Conservation (phyloP, 1,284 basidiomycete genomes). For the Neotropicomus parvogracilis region DNA sequence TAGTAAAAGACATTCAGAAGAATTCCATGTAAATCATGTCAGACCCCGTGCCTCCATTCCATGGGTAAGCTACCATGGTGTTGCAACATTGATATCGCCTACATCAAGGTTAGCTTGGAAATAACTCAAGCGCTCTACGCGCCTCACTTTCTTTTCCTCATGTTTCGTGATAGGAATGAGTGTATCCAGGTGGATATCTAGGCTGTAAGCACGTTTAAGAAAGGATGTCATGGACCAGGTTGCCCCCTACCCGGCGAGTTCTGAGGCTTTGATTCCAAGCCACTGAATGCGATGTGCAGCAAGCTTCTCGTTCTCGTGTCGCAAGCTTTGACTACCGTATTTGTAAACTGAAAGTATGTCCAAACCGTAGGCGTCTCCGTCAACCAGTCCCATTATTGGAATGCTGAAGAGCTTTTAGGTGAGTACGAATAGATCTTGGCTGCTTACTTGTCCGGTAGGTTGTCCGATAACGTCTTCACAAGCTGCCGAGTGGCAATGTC, state of each 20-base stretch:
- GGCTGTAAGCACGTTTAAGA: conserved; percentile 37
- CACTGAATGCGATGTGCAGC: conserved; percentile 68
- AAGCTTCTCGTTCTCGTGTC: conserved; percentile 61
- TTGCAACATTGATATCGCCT: conserved; percentile 71
- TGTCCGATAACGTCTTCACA: conserved; percentile 64
- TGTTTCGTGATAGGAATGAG: conserved; percentile 67
- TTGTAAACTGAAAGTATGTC: conserved; percentile 87
- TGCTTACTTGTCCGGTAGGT: conserved; percentile 50
- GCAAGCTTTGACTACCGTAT: conserved; percentile 60
- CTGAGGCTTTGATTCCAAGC: conserved; percentile 74
- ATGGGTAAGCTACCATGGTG: conserved; percentile 47
- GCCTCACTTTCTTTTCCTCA: conserved; percentile 69
- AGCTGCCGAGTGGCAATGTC: conserved; percentile 86
- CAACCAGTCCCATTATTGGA: conserved; percentile 76
- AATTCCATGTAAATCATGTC: background rate
- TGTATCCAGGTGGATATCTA: conserved; percentile 55
- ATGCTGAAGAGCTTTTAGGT: conserved; percentile 42
- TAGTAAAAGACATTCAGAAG: background rate
- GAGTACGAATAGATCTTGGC: conserved; percentile 9
- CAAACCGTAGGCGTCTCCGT: conserved; percentile 86
- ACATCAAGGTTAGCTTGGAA: conserved; percentile 1
- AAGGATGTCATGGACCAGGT: background rate
- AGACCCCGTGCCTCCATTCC: conserved; percentile 64
- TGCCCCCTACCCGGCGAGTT: conserved; percentile 51
- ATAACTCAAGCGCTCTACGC: conserved; percentile 4